A percentile compares a stretch with the other conserved stretches of the same genome.
These are phyloP conservation scores for Porodaedalea pini DNA, from an alignment of 1,284 basidiomycete species.

Conservation along the genomic window DNA sequence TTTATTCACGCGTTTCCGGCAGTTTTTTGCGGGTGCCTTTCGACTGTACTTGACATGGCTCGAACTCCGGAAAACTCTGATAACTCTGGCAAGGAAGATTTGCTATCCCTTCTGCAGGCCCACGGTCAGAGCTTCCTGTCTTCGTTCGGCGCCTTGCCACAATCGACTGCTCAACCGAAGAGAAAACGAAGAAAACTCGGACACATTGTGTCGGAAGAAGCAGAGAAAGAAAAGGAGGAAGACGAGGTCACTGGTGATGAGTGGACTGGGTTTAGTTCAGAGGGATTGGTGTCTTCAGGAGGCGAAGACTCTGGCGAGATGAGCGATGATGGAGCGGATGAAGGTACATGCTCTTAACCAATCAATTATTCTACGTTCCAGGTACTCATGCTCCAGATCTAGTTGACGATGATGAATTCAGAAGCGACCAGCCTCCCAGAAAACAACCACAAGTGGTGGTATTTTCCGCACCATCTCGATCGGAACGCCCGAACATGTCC, in stretches of 20 bases:
- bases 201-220: not conserved
- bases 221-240: constrained; percentile 7
- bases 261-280: constrained; percentile 32
- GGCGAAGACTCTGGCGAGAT: constrained; percentile 17
- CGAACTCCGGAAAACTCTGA: not conserved
- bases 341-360: constrained; percentile 16
- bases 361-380: not conserved
- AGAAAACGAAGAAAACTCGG: constrained; percentile 29
- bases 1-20: not conserved
- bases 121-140: constrained; percentile 62
- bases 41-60: not conserved
- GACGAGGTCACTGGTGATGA: constrained; percentile 29
- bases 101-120: constrained; percentile 56
- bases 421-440: constrained; percentile 29
- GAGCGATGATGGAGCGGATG: constrained; percentile 20
- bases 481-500: constrained; percentile 26
- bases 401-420: constrained; percentile 39
- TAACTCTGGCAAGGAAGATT: constrained; percentile 26
- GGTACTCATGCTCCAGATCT: not conserved
- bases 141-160: constrained; percentile 42
- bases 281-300: constrained; percentile 1
- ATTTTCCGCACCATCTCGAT: constrained; percentile 45
- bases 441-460: constrained; percentile 46
- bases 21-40: not conserved
- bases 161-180: constrained; percentile 21